A percentile compares a stretch with the other conserved stretches of the same genome.
These are phyloP conservation scores for Fagopyrum homotropicum DNA, from an alignment of 148 eudicot species.

Conservation along the genomic window DNA sequence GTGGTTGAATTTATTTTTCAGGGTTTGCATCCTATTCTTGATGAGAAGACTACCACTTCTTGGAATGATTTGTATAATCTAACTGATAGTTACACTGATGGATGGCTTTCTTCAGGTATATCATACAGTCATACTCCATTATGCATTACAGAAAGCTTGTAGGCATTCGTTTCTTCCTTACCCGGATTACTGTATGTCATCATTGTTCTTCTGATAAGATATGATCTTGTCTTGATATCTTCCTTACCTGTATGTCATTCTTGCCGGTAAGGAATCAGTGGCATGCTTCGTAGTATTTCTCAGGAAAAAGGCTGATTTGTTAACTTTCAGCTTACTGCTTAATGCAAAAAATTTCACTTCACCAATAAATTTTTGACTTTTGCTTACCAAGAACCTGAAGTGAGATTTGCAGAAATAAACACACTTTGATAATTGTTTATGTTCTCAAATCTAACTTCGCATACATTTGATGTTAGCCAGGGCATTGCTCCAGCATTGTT, in stretches of 20 bases:
- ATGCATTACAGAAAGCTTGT: neutral
- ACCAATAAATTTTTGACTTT: neutral
- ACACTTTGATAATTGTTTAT: neutral
- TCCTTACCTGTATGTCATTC: neutral
- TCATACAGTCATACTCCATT: neutral
- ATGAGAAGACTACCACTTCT: constrained; percentile 38
- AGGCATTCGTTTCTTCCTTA: neutral
- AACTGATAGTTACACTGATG: constrained; percentile 81
- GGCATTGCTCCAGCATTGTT: constrained; percentile 69
- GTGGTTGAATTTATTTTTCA: constrained; percentile 21
- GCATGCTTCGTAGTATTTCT: neutral
- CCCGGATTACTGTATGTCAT: too few species aligned
- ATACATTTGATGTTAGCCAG: constrained; percentile 47
- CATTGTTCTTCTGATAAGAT: neutral
- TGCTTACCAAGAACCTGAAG: neutral
- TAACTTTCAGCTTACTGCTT: neutral
- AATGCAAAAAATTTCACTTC: neutral
- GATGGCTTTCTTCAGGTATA: constrained; percentile 93
- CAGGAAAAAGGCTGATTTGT: neutral
- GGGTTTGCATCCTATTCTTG: constrained; percentile 62
- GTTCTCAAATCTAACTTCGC: neutral
- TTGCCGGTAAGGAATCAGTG: neutral
- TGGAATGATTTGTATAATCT: constrained; percentile 69
- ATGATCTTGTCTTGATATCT: neutral
- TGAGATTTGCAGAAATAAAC: neutral